Evolutionary conservation across 164 flowering plant species (phyloP).

Genomic region (Euptelea pleiosperma): DNA sequence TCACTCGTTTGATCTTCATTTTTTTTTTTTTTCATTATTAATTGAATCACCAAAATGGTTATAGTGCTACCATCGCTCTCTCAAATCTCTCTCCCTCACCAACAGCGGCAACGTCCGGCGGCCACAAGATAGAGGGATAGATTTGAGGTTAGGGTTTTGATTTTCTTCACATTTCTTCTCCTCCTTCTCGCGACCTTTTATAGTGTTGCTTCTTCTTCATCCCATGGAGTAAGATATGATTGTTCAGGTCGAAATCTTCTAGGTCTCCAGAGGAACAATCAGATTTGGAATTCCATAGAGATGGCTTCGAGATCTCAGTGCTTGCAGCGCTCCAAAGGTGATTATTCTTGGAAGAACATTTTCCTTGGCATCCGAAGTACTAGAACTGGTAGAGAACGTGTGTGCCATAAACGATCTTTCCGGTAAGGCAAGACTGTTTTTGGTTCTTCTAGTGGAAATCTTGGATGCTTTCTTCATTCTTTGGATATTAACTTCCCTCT

Average conservation of each 20-base stretch:
- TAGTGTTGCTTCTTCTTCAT: background rate
- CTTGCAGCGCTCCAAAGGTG: conserved; percentile 57
- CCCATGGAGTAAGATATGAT: background rate
- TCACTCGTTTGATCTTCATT: too few relatives aligned
- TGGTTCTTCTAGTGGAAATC: conserved; percentile 88
- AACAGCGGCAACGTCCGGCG: too few relatives aligned
- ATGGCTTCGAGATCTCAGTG: conserved; percentile 42
- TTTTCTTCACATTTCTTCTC: conserved; percentile 4
- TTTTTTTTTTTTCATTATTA: too few relatives aligned
- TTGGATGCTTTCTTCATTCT: conserved; percentile 96
- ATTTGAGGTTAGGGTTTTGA: conserved; percentile 21
- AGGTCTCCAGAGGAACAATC: conserved; percentile 17
- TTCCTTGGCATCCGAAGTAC: conserved; percentile 86
- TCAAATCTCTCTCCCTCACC: too few relatives aligned
- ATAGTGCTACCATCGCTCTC: too few relatives aligned
- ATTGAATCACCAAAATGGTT: too few relatives aligned
- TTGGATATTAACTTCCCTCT: conserved; percentile 95
- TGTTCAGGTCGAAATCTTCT: conserved; percentile 18
- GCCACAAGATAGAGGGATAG: too few relatives aligned
- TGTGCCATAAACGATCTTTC: conserved; percentile 87
- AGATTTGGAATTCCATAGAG: conserved; percentile 35
- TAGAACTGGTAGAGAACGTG: conserved; percentile 91
- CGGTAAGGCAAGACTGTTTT: conserved; percentile 83
- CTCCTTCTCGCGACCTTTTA: conserved; percentile 12
- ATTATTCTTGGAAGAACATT: conserved; percentile 87